Base-by-base conservation (phyloP, 2,329 filamentous ascomycete species). In the Clarireedia homoeocarpa region DNA sequence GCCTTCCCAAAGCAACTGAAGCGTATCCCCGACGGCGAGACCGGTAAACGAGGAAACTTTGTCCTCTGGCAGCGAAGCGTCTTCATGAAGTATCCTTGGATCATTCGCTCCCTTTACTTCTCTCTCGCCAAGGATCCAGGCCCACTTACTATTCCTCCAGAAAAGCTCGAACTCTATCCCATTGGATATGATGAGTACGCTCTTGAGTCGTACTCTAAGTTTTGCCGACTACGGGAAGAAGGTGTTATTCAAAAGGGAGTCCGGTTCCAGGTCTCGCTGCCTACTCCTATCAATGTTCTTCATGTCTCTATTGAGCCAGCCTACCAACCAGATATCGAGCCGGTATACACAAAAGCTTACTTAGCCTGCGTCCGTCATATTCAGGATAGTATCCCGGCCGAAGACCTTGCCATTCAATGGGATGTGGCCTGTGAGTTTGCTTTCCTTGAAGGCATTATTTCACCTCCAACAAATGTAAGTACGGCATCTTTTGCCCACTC, bases 1-100 rank as follows among this genome's bases (percentile, higher is more conserved):
- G 58, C 59, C 4, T 64, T 74, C 2, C 67, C 70, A 3, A 56
- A 61, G 23, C 71, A 70, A 12, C 61, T 75, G 26, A 64, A 61
- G 26, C 67, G 68, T 36, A 68, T 75, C 3, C 72, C 73, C 3
- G 74, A 75, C 59, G 73, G 73, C 48, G 73, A 76, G 59, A 70
- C 71, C 6, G 71, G 66, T 14, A 46, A 66, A 42, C 66, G 73
- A 27, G 48, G 65, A 7, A 63, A 61, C 30, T 74, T 70, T 53
- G 66, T 70, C 14, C 51, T 53, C 38, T 74, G 66, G 61, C 73
- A 73, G 59, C 55, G 60, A 26, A 50, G 58, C 14, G 58, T 68
- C 24, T 72, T 74, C 61, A 49, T 56, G 24, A 62, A 48, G 36
- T 44, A 44, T 34, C 53, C 55, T 45, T 56, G 7, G 51, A 54